Base-by-base conservation (phyloP, 768 basidiomycete genomes). In the Tulasnella sp. region DNA sequence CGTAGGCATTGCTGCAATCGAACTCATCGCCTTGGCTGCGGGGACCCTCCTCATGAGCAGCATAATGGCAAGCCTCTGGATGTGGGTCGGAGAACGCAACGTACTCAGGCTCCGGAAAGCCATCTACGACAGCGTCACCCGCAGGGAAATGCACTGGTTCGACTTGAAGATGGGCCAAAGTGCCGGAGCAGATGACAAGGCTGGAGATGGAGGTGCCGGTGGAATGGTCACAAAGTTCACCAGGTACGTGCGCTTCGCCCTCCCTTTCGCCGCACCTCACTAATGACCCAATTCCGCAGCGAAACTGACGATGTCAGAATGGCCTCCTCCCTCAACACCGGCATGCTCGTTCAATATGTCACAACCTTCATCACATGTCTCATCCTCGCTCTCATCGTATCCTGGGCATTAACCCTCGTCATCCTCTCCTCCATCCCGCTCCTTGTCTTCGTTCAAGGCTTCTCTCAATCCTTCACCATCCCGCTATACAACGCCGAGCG, bases 171-270 rank as follows among this genome's bases (percentile, higher is more conserved):
- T 93, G 89, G 91, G 90, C 4, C 42, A 44, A 44, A 12, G 42
- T 76, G 85, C 86, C 12, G 91, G 90, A 21, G 84, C 81, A 34
- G 86, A 85, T 9, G 83, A 85, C 48, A 81, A 84, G 76, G 83
- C 84, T 81, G 86, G 85, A 42, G 88, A 90, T 52, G 86, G 92
- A 73, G 94, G 94, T 80, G 95, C 95, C 74, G 95, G 93, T 80
- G 96, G 96, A 31, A 87, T 98, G 68, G 97, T 97, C 96, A 92
- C 94, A 77, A 94, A 95, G 83, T 98, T 98, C 84, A 90, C 93
- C 44, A 91, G 91, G 95, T 94, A 79, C 62, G 84, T 83, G 18
- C 56, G 24, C 19, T 18, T 68, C n/a, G 19, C 19, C 0, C 8
- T 3, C 40, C 27, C 62, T 68, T 31, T 34, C 62, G 27, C 62